phyloP scores from a whole-genome alignment of 2,329 filamentous ascomycete genomes.

The Lecanicillium sp. region DNA sequence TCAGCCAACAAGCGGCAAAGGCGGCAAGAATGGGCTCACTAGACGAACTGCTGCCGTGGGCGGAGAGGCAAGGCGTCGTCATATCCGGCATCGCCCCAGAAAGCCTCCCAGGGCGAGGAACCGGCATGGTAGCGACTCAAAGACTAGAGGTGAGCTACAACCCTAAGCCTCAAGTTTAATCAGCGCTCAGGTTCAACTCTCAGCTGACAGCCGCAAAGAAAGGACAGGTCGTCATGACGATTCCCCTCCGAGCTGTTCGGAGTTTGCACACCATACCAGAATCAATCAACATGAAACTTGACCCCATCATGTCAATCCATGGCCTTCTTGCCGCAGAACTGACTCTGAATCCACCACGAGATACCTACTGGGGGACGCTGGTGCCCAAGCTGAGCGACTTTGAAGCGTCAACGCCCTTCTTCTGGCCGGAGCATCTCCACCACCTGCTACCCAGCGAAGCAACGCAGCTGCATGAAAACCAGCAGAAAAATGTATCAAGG shows the following conservation, averaged over 20 bases:
- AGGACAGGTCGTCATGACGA: conserved; percentile 51
- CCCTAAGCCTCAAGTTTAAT: too few relatives aligned
- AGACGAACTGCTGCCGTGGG: too few relatives aligned
- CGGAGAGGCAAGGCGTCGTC: too few relatives aligned
- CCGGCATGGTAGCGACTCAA: too few relatives aligned
- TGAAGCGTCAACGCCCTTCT: conserved; percentile 23
- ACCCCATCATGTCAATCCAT: conserved; percentile 53
- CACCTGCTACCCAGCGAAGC: conserved; percentile 36
- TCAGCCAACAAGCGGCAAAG: too few relatives aligned
- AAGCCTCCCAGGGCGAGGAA: too few relatives aligned
- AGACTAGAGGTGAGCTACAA: too few relatives aligned
- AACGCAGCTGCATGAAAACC: conserved; percentile 40
- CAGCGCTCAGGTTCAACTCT: too few relatives aligned
- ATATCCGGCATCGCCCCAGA: too few relatives aligned
- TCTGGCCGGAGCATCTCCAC: conserved; percentile 39
- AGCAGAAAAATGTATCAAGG: conserved; percentile 33
- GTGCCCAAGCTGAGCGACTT: conserved; percentile 6
- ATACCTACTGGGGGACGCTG: conserved; percentile 3
- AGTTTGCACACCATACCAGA: conserved; percentile 52
- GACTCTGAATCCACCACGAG: conserved; percentile 22
- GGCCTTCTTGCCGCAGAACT: conserved; percentile 64
- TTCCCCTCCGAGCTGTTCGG: conserved; percentile 57
- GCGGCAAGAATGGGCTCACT: too few relatives aligned
- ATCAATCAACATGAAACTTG: conserved; percentile 42
- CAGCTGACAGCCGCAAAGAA: conserved; percentile 17